A percentile compares a stretch with the other conserved stretches of the same genome.
These are phyloP conservation scores for Lentinula boryana DNA, from an alignment of 768 basidiomycete genomes.

Conservation along the genomic window DNA sequence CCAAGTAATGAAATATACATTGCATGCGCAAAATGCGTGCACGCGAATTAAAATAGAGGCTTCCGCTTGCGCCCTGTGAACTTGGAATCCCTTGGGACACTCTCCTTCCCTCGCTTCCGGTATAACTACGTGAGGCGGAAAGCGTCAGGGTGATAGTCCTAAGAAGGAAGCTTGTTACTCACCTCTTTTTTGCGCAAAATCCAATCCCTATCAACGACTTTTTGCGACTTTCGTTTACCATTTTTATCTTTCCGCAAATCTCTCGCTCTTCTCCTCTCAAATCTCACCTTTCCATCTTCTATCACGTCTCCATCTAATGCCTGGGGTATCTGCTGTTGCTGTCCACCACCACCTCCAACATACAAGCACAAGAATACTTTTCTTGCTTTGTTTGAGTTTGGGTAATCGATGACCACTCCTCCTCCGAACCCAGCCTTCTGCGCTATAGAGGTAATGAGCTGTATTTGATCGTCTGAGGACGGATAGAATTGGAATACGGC, in stretches of 20 bases:
- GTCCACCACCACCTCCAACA: constrained; percentile 70
- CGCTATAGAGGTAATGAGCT: constrained; percentile 88
- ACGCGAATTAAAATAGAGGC: constrained; percentile 56
- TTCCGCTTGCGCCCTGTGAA: constrained; percentile 90
- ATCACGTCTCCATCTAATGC: constrained; percentile 69
- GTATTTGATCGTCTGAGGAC: constrained; percentile 93
- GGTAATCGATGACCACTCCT: constrained; percentile 94
- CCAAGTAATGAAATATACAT: neutral
- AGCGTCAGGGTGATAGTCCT: constrained; percentile 2
- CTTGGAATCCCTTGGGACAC: constrained; percentile 80
- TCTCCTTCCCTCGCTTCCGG: constrained; percentile 78
- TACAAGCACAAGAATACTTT: constrained; percentile 94
- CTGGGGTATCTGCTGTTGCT: constrained; percentile 57
- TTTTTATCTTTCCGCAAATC: constrained; percentile 46
- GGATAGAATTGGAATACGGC: constrained; percentile 95
- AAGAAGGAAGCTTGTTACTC: constrained; percentile 12
- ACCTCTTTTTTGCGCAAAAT: constrained; percentile 97
- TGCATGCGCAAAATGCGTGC: constrained; percentile 8
- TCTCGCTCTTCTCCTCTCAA: constrained; percentile 75
- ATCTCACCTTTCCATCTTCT: constrained; percentile 52
- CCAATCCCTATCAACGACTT: constrained; percentile 74
- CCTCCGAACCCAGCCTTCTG: constrained; percentile 96
- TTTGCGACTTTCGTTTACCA: constrained; percentile 66
- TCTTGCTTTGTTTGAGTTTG: constrained; percentile 91
- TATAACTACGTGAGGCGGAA: constrained; percentile 52